Evolutionary conservation across 1,139 yeast species (phyloP).

Genomic region (Chernovozyma aurita): DNA sequence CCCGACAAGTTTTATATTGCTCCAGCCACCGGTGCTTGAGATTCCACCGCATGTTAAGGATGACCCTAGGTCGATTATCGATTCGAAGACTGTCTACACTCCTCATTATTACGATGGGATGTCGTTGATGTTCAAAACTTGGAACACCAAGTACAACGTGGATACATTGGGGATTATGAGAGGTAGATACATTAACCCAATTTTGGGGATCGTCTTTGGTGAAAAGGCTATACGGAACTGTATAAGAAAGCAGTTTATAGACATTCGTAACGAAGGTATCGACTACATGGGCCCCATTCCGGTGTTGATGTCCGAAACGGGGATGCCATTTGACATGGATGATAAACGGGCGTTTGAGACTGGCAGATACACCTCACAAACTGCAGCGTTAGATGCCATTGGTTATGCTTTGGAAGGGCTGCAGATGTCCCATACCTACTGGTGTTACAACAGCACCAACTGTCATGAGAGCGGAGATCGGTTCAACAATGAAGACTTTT

Average conservation of each 20-base stretch:
- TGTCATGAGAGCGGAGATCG: constrained; percentile 80
- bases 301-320: constrained; percentile 85
- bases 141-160: constrained; percentile 75
- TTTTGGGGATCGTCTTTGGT: constrained; percentile 75
- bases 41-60: constrained; percentile 66
- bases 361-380: constrained; percentile 69
- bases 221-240: constrained; percentile 73
- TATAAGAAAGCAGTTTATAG: constrained; percentile 59
- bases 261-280: constrained; percentile 59
- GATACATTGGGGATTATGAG: constrained; percentile 91
- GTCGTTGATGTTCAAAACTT: constrained; percentile 82
- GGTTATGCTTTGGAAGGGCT: constrained; percentile 73
- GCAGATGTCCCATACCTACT: constrained; percentile 67
- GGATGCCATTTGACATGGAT: constrained; percentile 96
- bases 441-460: constrained; percentile 79
- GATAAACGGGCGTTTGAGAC: constrained; percentile 58
- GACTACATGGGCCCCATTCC: constrained; percentile 62
- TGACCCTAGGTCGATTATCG: constrained; percentile 48
- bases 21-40: constrained; percentile 84
- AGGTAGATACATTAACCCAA: constrained; percentile 68
- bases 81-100: constrained; percentile 63
- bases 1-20: constrained; percentile 50
- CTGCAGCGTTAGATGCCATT: constrained; percentile 79
- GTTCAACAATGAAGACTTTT: constrained; percentile 93
- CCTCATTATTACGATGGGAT: constrained; percentile 94